A percentile compares a stretch with the other conserved stretches of the same genome.
Conservation (phyloP, 1,139 yeast genomes). For the Blastobotrys malaysiensis region DNA sequence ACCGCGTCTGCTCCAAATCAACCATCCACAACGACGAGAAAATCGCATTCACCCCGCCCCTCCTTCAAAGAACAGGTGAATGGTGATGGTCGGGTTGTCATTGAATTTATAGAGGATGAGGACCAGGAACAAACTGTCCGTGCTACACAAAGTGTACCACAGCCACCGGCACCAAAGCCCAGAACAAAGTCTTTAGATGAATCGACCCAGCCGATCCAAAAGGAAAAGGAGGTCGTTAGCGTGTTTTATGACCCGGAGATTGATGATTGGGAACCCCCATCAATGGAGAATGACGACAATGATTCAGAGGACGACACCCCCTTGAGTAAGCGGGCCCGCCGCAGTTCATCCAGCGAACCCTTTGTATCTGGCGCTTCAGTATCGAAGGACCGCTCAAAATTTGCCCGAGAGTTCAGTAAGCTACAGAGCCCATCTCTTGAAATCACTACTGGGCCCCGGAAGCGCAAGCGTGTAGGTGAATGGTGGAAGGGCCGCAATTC, state of each 20-base stretch:
- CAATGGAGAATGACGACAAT: constrained; percentile 1
- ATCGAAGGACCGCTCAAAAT: neutral
- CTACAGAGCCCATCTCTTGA: constrained; percentile 2
- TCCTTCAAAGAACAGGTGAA: neutral
- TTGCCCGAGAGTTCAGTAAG: neutral
- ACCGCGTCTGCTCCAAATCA: too few species aligned
- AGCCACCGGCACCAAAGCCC: neutral
- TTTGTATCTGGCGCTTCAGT: neutral
- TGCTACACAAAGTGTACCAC: neutral
- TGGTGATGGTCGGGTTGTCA: neutral
- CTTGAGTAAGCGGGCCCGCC: constrained; percentile 4
- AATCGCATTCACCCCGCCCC: neutral
- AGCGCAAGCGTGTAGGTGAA: constrained; percentile 6
- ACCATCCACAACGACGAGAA: too few species aligned
- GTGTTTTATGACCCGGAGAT: constrained; percentile 16
- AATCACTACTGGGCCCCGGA: neutral
- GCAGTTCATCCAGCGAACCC: constrained; percentile 4
- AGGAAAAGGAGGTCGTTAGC: constrained; percentile 5
- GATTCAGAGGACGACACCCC: constrained; percentile 4
- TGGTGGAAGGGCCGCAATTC: constrained; percentile 9
- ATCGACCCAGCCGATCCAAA: neutral
- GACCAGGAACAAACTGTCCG: neutral
- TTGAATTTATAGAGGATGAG: neutral
- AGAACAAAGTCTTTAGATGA: neutral
- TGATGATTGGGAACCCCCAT: constrained; percentile 16